phyloP scores from a whole-genome alignment of 257 asterid genomes.

The Jaltomata sinuosa region DNA sequence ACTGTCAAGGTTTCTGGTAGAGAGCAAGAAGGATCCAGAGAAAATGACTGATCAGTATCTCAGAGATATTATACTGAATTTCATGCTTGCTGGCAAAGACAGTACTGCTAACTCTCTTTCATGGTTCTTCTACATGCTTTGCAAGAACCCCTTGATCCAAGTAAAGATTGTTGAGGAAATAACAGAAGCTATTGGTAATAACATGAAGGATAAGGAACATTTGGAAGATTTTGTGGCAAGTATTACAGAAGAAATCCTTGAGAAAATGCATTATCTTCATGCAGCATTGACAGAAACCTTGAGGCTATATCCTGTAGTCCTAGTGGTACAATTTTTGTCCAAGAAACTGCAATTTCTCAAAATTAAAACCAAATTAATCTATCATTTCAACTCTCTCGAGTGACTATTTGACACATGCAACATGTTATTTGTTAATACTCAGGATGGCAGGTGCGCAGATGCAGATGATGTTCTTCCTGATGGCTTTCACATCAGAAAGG shows the following conservation, averaged over 20 bases:
- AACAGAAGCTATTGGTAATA: neutral
- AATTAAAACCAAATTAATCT: neutral
- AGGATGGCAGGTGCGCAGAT: conserved; percentile 69
- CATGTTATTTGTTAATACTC: neutral
- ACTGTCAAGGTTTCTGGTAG: conserved; percentile 54
- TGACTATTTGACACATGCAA: neutral
- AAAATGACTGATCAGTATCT: conserved; percentile 46
- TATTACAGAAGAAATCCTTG: conserved; percentile 48
- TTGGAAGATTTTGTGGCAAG: conserved; percentile 25
- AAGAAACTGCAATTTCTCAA: neutral
- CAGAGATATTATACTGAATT: conserved; percentile 51
- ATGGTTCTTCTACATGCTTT: conserved; percentile 54
- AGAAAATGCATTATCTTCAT: conserved; percentile 57
- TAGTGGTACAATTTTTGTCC: conserved; percentile 29
- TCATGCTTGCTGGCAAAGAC: conserved; percentile 65
- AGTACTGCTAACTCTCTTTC: conserved; percentile 58
- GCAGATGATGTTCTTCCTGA: conserved; percentile 65
- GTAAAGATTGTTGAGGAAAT: conserved; percentile 39
- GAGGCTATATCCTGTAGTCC: conserved; percentile 69
- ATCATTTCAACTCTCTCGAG: neutral
- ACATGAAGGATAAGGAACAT: neutral
- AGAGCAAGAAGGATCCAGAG: conserved; percentile 49
- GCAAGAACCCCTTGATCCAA: conserved; percentile 47
- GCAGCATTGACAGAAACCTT: conserved; percentile 54
- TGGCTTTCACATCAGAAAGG: conserved; percentile 47